phyloP scores from a whole-genome alignment of 169 alveolate species.

The Cryptosporidium xiaoi region DNA sequence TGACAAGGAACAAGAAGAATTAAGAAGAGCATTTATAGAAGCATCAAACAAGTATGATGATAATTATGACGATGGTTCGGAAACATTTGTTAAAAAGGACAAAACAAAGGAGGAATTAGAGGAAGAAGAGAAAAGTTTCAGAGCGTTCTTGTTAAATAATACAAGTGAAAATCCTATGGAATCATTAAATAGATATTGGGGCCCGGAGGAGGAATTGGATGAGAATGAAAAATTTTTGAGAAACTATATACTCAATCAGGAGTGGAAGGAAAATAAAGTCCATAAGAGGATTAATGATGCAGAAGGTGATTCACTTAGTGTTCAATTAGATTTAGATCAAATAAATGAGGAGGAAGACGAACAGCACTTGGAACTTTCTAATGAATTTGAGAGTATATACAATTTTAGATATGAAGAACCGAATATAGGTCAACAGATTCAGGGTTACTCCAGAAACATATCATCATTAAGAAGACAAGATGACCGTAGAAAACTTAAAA shows the following conservation, averaged over 20 bases:
- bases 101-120: constrained; percentile 49
- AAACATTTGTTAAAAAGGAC: constrained; percentile 34
- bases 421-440: constrained; percentile 76
- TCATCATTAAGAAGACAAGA: constrained; percentile 80
- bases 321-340: constrained; percentile 75
- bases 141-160: constrained; percentile 60
- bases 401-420: constrained; percentile 87
- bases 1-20: constrained; percentile 73
- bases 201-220: constrained; percentile 79
- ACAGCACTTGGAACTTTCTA: constrained; percentile 83
- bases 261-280: constrained; percentile 83
- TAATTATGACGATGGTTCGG: constrained; percentile 32
- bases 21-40: constrained; percentile 49
- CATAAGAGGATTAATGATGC: constrained; percentile 66
- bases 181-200: constrained; percentile 74
- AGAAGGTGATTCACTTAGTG: not conserved
- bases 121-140: constrained; percentile 57
- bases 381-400: constrained; percentile 85
- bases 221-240: constrained; percentile 84
- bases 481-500: constrained; percentile 82
- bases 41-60: constrained; percentile 71
- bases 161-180: constrained; percentile 46
- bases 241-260: constrained; percentile 85
- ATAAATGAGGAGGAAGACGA: constrained; percentile 85
- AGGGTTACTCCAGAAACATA: constrained; percentile 75